Base-by-base conservation (phyloP, 2,329 filamentous ascomycete species). In the Plenodomus tracheiphilus region DNA sequence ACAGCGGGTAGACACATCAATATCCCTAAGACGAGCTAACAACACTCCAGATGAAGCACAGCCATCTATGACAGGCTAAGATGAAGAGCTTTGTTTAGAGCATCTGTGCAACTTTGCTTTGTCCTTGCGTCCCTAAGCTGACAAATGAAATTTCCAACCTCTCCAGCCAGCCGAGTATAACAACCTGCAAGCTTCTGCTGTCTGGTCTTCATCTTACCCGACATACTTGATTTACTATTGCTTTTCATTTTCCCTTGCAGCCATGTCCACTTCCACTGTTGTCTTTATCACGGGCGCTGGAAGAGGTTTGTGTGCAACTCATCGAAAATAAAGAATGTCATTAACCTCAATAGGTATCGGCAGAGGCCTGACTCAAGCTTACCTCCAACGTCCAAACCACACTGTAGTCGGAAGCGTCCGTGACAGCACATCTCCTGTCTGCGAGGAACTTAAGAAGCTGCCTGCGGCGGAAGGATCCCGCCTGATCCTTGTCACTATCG, bases 401-500 rank as follows among this genome's bases (percentile, higher is more conserved):
- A 63, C 44, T 36, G 51, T 64, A 30, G 49, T 64, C n/a, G 58
- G 46, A 13, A 51, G 36, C 19, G 54, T 55, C 16, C 58, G 58
- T 16, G 43, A 60, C 28, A 44, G 41, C 13, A 16, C 16, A 2
- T 16, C 39, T 3, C 20, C 49, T 1, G 17, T 20, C 2, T 36
- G 43, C 1, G 13, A 46, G 8, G 39, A 37, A 6, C 55, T 62
- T 18, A 38, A 46, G 21, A 19, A 37, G 7, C 41, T 61, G n/a
- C 19, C 58, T 28, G 51, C 35, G 87, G 75, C 39, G 15, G 21
- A 47, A 17, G 53, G 51, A n/a, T 50, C 47, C 25, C 43, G 34
- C 4, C 43, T 64, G 19, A 30, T 59, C 42, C 15, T 62, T n/a
- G 53, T 64, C 30, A 56, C 51, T 4, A 34, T 59, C 36, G 59